Evolutionary conservation across 2,329 filamentous ascomycete genomes (phyloP).

Genomic region (Erysiphe neolycopersici): DNA sequence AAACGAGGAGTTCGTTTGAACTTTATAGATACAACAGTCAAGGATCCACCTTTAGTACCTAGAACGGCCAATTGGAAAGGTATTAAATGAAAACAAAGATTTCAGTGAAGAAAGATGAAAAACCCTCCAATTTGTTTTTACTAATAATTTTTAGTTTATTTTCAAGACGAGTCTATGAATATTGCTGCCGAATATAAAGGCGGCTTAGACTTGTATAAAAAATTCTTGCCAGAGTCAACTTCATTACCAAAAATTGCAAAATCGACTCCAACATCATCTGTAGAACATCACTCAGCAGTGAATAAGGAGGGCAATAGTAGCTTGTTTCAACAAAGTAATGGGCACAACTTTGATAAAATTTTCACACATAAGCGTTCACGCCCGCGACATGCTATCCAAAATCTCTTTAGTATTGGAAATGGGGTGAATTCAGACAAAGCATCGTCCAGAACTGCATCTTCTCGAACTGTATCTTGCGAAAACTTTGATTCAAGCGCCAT

Average conservation of each 20-base stretch:
- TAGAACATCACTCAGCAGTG: neutral
- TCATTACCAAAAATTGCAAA: neutral
- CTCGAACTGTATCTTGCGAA: neutral
- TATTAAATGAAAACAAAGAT: conserved; percentile 8
- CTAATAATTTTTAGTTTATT: conserved; percentile 28
- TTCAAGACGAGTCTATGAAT: conserved; percentile 66
- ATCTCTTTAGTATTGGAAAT: conserved; percentile 3
- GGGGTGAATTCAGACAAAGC: conserved; percentile 5
- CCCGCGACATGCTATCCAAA: neutral
- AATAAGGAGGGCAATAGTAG: neutral
- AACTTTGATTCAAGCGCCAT: neutral
- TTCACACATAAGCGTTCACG: neutral
- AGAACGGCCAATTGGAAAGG: conserved; percentile 38
- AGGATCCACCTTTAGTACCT: conserved; percentile 33
- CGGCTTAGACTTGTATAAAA: conserved; percentile 40
- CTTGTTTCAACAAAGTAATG: neutral
- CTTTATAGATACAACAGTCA: conserved; percentile 64
- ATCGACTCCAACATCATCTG: neutral
- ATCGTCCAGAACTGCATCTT: neutral
- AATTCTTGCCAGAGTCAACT: neutral
- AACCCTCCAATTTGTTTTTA: neutral
- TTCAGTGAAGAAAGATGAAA: neutral
- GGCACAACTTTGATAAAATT: neutral
- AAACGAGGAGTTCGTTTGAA: conserved; percentile 70
- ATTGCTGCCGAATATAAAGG: conserved; percentile 80